Base-by-base conservation (phyloP, 805 yeast species). In the Groenewaldozyma salmanticensis region DNA sequence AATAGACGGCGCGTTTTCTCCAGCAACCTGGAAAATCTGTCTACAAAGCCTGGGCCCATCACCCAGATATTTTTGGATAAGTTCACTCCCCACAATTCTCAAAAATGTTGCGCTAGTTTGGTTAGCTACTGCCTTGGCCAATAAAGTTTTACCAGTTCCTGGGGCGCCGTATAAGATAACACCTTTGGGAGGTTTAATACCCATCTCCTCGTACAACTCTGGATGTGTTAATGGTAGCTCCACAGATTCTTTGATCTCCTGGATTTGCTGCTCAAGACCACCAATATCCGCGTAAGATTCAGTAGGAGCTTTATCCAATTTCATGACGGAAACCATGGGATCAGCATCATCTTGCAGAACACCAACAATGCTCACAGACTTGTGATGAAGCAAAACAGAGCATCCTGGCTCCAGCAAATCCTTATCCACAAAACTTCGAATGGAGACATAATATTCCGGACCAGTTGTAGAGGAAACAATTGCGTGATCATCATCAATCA, bases 401-500 rank as follows among this genome's bases (percentile, higher is more conserved):
- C 96, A 90, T 5, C 97, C 96, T 1, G 97, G 98, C 62, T 92
- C 97, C 48, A 92, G 68, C 46, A 90, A 67, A 43, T 92, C 96
- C 65, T 92, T 92, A 63, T 92, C 98, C 15, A 92, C 98, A 70
- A 92, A 92, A 7, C 96, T 85, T 65, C 94, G 69, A 52, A 92
- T 92, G 4, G 95, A 81, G 27, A 92, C 98, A 59, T 92, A 92
- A 64, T 88, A 92, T 65, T 92, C 98, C 4, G 97, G 95, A 18
- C 97, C 96, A 9, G 95, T 86, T 4, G 94, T 79, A 40, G 94
- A 79, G 36, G 96, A 86, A 35, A 92, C 96, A 68, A 92, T 92
- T 16, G 98, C 98, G 64, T 92, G 98, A 60, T 92, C 98, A 62
- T 92, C 98, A 59, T 92, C 98, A 52, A 92, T 85, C 47, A 92